Conservation (phyloP, 2,329 filamentous ascomycete genomes). For the Alternaria gansuensis region DNA sequence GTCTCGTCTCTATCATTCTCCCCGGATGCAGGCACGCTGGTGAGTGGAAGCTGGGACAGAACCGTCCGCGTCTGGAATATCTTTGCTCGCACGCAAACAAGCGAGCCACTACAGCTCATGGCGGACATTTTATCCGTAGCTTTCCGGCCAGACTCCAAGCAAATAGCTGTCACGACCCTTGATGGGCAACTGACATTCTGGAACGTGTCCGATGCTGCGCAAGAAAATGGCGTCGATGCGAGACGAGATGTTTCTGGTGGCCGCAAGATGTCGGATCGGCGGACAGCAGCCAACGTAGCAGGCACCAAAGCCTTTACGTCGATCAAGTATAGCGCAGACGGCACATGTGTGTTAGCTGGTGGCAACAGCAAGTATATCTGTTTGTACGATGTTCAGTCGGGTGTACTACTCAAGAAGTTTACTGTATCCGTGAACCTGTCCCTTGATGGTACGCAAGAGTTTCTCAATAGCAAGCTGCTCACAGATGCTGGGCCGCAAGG, state of each 20-base stretch:
- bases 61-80: constrained; percentile 97
- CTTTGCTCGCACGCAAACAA: constrained; percentile 92
- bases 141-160: constrained; percentile 87
- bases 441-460: constrained; percentile 93
- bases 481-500: constrained; percentile 88
- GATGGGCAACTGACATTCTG: constrained; percentile 96
- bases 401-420: constrained; percentile 91
- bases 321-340: constrained; percentile 91
- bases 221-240: constrained; percentile 86
- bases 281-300: constrained; percentile 88
- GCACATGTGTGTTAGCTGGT: constrained; percentile 85
- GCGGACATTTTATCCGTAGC: constrained; percentile 88
- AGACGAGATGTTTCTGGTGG: constrained; percentile 93
- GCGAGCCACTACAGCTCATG: constrained; percentile 90
- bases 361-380: constrained; percentile 99
- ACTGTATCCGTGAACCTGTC: constrained; percentile 97
- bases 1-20: constrained; percentile 89
- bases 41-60: constrained; percentile 95
- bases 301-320: constrained; percentile 91
- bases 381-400: constrained; percentile 91
- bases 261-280: constrained; percentile 83
- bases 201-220: constrained; percentile 86
- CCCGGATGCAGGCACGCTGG: constrained; percentile 81
- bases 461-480: constrained; percentile 89
- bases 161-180: constrained; percentile 89